Percentiles rank a stretch among this genome's conserved stretches.
Conservation (phyloP, 441 rosid genomes). For the Corymbia citriodora region DNA sequence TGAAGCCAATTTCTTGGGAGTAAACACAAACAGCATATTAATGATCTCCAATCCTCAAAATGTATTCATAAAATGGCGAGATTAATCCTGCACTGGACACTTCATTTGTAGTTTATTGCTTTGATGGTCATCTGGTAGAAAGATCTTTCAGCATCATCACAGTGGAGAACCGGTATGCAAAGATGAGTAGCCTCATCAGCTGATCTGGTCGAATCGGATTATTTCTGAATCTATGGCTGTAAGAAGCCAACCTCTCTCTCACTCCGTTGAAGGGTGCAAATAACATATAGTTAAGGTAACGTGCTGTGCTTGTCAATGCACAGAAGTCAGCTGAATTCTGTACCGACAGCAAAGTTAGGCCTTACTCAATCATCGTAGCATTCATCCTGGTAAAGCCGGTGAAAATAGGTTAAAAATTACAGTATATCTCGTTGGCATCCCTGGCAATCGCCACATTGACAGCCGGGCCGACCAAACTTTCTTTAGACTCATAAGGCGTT, state of each 20-base stretch:
- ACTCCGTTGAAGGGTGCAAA: neutral
- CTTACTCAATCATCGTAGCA: neutral
- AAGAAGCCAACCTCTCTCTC: neutral
- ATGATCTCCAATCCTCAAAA: neutral
- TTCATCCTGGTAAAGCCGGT: neutral
- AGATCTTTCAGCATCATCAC: neutral
- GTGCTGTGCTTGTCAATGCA: neutral
- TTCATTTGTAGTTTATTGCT: neutral
- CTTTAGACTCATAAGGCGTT: neutral
- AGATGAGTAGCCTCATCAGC: neutral
- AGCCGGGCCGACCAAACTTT: neutral
- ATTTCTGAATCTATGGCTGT: neutral
- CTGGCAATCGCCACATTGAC: neutral
- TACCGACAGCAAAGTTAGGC: neutral
- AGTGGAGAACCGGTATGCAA: neutral
- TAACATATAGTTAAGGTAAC: neutral
- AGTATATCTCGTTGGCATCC: neutral
- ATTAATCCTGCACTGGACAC: neutral
- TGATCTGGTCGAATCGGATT: neutral
- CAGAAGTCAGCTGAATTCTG: neutral
- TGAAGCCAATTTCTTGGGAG: neutral
- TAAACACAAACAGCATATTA: neutral
- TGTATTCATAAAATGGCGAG: neutral
- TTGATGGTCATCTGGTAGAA: neutral
- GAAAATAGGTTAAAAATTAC: neutral